Conservation (phyloP, 2,329 filamentous ascomycete genomes). For the Dryadomyces quercivorus region DNA sequence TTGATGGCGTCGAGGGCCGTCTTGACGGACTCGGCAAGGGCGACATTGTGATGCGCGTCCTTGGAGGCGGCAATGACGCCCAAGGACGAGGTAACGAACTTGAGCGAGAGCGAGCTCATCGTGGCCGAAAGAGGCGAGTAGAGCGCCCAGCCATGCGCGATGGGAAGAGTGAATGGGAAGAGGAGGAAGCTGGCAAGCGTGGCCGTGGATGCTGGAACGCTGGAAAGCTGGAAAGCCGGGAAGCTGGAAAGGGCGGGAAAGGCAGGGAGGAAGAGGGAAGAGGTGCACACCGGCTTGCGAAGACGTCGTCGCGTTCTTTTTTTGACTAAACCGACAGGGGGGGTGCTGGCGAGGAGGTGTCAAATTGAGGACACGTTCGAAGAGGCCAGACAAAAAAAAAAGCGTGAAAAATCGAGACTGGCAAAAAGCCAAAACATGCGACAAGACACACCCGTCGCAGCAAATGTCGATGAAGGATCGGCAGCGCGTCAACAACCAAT, state of each 20-base stretch:
- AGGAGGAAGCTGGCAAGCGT: neutral
- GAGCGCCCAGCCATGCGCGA: constrained; percentile 32
- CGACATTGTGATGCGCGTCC: constrained; percentile 78
- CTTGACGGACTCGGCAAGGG: constrained; percentile 69
- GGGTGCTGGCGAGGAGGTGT: neutral
- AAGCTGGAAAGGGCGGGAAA: too few species aligned
- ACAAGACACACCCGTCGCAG: neutral
- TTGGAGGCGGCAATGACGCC: constrained; percentile 86
- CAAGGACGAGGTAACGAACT: constrained; percentile 88
- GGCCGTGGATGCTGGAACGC: neutral
- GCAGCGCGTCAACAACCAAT: neutral
- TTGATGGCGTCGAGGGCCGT: constrained; percentile 79
- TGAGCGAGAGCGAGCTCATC: constrained; percentile 87
- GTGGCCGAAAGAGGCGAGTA: constrained; percentile 34
- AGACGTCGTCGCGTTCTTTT: neutral
- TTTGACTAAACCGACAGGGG: neutral
- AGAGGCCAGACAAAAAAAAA: neutral
- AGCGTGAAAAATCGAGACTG: neutral
- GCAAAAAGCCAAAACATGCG: neutral
- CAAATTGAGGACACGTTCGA: neutral
- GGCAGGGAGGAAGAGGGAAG: constrained; percentile 1
- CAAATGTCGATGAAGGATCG: neutral
- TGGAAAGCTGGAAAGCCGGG: too few species aligned
- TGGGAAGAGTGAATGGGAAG: neutral
- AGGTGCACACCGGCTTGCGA: too few species aligned